Evolutionary conservation across 768 basidiomycete genomes (phyloP).

Genomic region (Mycena galericulata): DNA sequence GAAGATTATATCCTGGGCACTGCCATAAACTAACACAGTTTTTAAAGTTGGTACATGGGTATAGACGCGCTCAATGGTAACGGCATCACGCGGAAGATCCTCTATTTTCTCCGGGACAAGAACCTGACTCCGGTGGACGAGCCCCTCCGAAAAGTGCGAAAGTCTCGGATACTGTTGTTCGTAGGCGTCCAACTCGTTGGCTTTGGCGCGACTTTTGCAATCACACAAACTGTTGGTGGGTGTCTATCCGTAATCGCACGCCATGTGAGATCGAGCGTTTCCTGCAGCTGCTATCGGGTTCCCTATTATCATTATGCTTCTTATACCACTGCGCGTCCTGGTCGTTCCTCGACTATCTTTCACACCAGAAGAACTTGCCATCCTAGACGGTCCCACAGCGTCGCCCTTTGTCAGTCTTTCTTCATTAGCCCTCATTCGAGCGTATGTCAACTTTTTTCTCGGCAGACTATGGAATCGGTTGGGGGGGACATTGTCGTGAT

Average conservation of each 20-base stretch:
- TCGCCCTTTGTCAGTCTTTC: slow-evolving; percentile 80
- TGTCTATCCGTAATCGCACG: too few species aligned
- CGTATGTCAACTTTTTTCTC: slow-evolving; percentile 41
- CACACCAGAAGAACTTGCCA: slow-evolving; percentile 78
- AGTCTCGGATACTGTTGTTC: slow-evolving; percentile 79
- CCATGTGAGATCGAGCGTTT: not conserved
- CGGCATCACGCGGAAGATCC: slow-evolving; percentile 84
- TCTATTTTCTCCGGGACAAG: slow-evolving; percentile 83
- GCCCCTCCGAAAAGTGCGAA: slow-evolving; percentile 82
- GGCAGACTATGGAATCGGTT: slow-evolving; percentile 51
- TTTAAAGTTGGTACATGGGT: slow-evolving; percentile 91
- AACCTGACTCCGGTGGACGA: slow-evolving; percentile 70
- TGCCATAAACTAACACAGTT: not conserved
- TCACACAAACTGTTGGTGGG: slow-evolving; percentile 90
- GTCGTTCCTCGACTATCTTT: slow-evolving; percentile 84
- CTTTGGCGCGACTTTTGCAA: slow-evolving; percentile 90
- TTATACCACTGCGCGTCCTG: slow-evolving; percentile 80
- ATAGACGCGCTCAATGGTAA: slow-evolving; percentile 82
- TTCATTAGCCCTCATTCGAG: slow-evolving; percentile 45
- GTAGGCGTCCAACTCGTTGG: slow-evolving; percentile 80
- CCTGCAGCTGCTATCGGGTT: slow-evolving; percentile 90
- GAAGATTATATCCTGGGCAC: slow-evolving; percentile 40
- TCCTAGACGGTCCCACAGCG: slow-evolving; percentile 92
- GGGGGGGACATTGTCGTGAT: slow-evolving; percentile 43
- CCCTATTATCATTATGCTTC: slow-evolving; percentile 86